These are phyloP conservation scores for Meyerozyma sp. DNA, from an alignment of 1,139 yeast species.

Conservation along the genomic window DNA sequence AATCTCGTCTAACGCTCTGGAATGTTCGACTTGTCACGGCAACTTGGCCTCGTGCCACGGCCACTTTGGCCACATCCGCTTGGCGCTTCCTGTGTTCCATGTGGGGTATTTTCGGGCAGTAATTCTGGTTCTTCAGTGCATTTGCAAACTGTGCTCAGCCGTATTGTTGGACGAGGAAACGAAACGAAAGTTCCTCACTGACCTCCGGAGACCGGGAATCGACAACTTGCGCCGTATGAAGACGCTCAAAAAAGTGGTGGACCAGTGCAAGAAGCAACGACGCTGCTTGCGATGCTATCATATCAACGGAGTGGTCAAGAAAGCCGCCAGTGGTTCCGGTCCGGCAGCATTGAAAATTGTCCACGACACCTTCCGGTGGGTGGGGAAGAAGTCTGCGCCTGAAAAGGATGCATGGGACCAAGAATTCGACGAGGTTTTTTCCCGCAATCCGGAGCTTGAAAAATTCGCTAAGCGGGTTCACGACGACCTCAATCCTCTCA, in stretches of 20 bases:
- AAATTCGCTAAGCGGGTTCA: constrained; percentile 80
- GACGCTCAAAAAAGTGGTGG: constrained; percentile 72
- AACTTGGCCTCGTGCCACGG: constrained; percentile 94
- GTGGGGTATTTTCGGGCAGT: constrained; percentile 95
- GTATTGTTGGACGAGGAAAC: constrained; percentile 69
- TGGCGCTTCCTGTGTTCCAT: constrained; percentile 95
- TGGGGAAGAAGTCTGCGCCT: constrained; percentile 82
- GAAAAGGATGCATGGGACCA: constrained; percentile 85
- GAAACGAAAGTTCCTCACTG: constrained; percentile 64
- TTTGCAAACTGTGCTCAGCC: constrained; percentile 87
- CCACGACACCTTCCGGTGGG: constrained; percentile 94
- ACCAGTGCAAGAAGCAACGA: constrained; percentile 93
- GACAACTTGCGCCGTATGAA: constrained; percentile 93
- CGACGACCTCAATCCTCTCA: constrained; percentile 92
- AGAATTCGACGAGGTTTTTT: constrained; percentile 70
- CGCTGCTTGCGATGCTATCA: constrained; percentile 84
- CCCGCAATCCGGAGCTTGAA: constrained; percentile 80
- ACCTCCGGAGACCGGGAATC: constrained; percentile 79
- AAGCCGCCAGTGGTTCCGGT: constrained; percentile 89
- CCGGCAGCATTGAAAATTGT: constrained; percentile 92
- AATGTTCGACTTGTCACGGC: constrained; percentile 90
- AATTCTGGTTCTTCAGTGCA: constrained; percentile 80
- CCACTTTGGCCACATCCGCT: constrained; percentile 90
- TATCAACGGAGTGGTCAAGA: constrained; percentile 93
- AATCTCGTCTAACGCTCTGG: constrained; percentile 76